A percentile compares a stretch with the other conserved stretches of the same genome.
Evolutionary conservation across 495 filamentous ascomycete species (phyloP).

Genomic region (Lophium mytilinum): DNA sequence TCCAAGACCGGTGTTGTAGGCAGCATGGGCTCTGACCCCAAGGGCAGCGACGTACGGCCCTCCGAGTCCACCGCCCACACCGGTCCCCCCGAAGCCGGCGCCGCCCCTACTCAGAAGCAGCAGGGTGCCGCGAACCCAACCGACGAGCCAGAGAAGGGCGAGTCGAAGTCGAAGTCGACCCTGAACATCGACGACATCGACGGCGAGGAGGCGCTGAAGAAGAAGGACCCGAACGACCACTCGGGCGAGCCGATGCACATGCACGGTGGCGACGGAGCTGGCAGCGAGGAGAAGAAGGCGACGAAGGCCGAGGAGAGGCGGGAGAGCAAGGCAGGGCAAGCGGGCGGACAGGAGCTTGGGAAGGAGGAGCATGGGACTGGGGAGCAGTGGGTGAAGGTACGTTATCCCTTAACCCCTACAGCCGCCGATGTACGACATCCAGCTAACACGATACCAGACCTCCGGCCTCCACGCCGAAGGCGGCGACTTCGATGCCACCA

Average conservation of each 20-base stretch:
- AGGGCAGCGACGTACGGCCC: constrained; percentile 11
- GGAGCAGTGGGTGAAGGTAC: constrained; percentile 41
- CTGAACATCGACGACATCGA: constrained; percentile 17
- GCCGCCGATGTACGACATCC: too few relatives aligned
- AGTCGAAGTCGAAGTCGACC: not conserved
- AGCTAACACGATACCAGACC: constrained; percentile 18
- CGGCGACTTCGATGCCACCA: constrained; percentile 51
- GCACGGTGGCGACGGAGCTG: constrained; percentile 14
- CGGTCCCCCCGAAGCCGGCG: constrained; percentile 15
- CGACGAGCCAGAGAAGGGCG: constrained; percentile 21
- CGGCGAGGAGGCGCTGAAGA: constrained; percentile 13
- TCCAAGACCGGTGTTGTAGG: constrained; percentile 24
- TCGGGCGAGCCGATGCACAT: constrained; percentile 24
- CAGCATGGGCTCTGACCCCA: constrained; percentile 3
- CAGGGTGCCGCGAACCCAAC: constrained; percentile 33
- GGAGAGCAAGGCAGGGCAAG: constrained; percentile 34
- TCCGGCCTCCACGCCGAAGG: constrained; percentile 48
- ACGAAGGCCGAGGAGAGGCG: constrained; percentile 25
- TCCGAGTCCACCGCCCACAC: constrained; percentile 16
- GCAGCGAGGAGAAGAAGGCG: constrained; percentile 9
- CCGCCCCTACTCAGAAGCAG: constrained; percentile 28
- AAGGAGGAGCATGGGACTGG: constrained; percentile 42
- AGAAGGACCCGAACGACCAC: constrained; percentile 24
- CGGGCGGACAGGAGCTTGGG: constrained; percentile 45
- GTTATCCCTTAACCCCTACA: too few relatives aligned